Evolutionary conservation across 1,139 yeast genomes (phyloP).

Genomic region (Diutina neorugosa): DNA sequence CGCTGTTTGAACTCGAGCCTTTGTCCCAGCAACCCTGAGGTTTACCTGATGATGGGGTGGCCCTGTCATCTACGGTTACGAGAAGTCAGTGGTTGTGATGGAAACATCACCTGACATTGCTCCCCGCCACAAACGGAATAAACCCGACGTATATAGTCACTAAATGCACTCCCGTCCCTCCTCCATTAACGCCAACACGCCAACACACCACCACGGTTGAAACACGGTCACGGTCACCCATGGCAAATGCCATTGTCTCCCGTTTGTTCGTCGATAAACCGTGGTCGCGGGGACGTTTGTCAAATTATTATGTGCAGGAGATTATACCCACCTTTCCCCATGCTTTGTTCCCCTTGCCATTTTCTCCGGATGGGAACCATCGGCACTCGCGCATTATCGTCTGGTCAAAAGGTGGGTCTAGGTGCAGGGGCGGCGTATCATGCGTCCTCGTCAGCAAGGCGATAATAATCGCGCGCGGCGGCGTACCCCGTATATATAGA

Average conservation of each 20-base stretch:
- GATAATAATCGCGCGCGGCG: not conserved
- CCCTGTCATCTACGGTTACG: not conserved
- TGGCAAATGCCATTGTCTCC: no score
- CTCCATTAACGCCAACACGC: no score
- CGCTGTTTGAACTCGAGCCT: conserved; percentile 7
- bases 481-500: not conserved
- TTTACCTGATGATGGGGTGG: not conserved
- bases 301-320: no score
- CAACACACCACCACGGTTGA: no score
- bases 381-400: not conserved
- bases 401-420: not conserved
- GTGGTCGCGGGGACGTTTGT: not conserved
- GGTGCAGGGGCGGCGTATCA: not conserved
- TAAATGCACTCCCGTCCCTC: no score
- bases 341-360: not conserved
- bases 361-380: not conserved
- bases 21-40: not conserved
- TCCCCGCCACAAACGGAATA: not conserved
- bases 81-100: not conserved
- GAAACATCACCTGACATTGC: not conserved
- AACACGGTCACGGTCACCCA: no score
- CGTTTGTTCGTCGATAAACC: no score
- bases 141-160: not conserved
- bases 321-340: no score
- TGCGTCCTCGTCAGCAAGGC: not conserved